Percentiles rank a stretch among this genome's conserved stretches.
phyloP scores from a whole-genome alignment of 305 asterid genomes.

The Fraxinus latifolia region DNA sequence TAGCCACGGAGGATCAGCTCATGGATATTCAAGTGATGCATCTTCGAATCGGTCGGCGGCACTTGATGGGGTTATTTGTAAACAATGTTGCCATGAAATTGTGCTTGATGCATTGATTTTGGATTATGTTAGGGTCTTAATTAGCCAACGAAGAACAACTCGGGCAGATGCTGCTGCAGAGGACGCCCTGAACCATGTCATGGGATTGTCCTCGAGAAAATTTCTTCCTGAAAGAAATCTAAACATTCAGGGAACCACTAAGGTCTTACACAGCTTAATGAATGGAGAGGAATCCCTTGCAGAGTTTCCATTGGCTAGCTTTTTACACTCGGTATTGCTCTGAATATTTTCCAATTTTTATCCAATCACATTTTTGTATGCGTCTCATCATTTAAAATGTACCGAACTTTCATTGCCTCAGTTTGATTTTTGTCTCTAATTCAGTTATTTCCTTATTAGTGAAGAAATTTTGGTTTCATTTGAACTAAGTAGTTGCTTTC shows the following conservation, averaged over 20 bases:
- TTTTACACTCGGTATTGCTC: conserved; percentile 69
- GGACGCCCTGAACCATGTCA: conserved; percentile 57
- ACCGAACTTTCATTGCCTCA: conserved; percentile 11
- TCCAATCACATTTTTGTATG: background rate
- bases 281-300: conserved; percentile 91
- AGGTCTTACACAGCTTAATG: conserved; percentile 42
- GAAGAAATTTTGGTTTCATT: background rate
- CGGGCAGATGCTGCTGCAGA: conserved; percentile 64
- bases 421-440: background rate
- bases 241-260: conserved; percentile 35
- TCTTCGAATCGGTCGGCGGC: conserved; percentile 58
- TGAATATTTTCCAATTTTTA: background rate
- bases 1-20: conserved; percentile 65
- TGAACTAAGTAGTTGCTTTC: background rate
- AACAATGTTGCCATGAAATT: conserved; percentile 74
- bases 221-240: conserved; percentile 37
- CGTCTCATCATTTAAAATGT: conserved; percentile 17
- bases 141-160: conserved; percentile 60
- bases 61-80: conserved; percentile 75
- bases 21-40: conserved; percentile 50
- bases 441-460: background rate
- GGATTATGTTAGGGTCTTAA: conserved; percentile 79
- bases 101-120: conserved; percentile 71
- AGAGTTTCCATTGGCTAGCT: conserved; percentile 92
- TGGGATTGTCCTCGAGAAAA: conserved; percentile 49